Evolutionary conservation across 2,329 filamentous ascomycete species (phyloP), one percentile per base, ranked within the genome.

Genomic region (Biscogniauxia mediterranea): DNA sequence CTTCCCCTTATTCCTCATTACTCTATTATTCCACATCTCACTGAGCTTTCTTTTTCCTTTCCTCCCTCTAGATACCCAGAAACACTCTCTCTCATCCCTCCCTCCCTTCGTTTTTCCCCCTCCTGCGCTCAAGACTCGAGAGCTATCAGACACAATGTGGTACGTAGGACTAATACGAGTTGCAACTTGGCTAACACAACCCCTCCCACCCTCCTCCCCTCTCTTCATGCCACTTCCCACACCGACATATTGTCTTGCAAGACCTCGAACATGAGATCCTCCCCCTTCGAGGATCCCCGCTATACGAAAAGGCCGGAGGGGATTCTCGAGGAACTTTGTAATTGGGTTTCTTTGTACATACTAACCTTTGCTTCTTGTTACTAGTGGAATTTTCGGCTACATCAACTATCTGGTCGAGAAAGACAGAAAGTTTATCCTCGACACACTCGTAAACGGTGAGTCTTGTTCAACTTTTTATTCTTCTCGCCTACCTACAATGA

Each of bases 381-480:
- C 63, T 62, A 94, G 91, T 89, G 92, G 92, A 79, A 96, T 95
- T 80, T 96, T 98, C 83, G 94, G 94, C 74, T 98, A 98, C 85
- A 92, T 98, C 83, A 98, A 98, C 84, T 98, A 98, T 82, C 84
- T 98, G 78, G 93, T 98, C 77, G 95, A 98, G 86, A 97, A 96
- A 87, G 94, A 98, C 83, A 88, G 95, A 78, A 93, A 92, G 81
- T 96, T 90, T 82, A 96, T 98, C 78, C 85, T 98, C 76, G 89
- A 97, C 77, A 98, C 94, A 66, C 85, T 99, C 71, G 90, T 97
- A 78, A 97, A 98, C 83, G 94, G 93, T 93, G 80, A 79, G 89
- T 81, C 63, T 63, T 52, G 52, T 66, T 66, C 65, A 59, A 64
- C 68, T 9, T 32, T 32, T 32, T 9, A 4, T 32, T 38, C 26